Base-by-base conservation (phyloP, 176 grass and related monocot species). In the Neostapfia colusana region DNA sequence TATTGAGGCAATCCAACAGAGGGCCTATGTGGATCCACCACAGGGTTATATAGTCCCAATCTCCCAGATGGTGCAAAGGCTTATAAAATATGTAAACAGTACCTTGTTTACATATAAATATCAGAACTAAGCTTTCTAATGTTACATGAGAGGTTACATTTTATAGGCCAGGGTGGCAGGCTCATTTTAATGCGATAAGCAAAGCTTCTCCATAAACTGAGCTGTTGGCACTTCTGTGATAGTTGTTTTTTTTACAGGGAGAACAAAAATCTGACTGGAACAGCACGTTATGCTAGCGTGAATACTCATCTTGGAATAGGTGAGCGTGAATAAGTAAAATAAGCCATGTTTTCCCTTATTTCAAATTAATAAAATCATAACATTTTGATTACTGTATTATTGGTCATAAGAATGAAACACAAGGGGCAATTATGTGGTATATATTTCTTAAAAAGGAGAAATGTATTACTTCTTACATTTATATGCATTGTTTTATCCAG, bases 251-350 rank as follows among this genome's bases (percentile, higher is more conserved):
- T 48, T 48, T 72, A 55, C 78, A 97, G 93, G 76, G 93, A 97
- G 86, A 97, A 97, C 67, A 97, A 97, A 82, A 93, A 91, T 56
- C 75, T 97, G 41, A 97, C 90, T 28, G 93, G 93, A 76, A 97
- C 88, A 46, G 90, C 93, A 39, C 88, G 93, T 2, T 97, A 97
- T 93, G 93, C 93, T 69, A 97, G 93, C 78, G 88, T 97, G 38
- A 97, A 97, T 87, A 97, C 93, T 91, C 93, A 97, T 91, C 90
- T 97, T 72, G 93, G 93, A 93, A 89, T 97, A 87, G 90, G 93
- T 93, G 35, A 82, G 78, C 24, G 10, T 68, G 82, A 16, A 78
- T 85, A 65, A 67, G 37, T 4, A 68, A 73, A 64, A 39, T 31
- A 9, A 14, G 57, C 24, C 45, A n/a, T 49, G 39, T 65, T 67